These are phyloP conservation scores for Croton laevigatus DNA, from an alignment of 441 rosid species.

Conservation along the genomic window DNA sequence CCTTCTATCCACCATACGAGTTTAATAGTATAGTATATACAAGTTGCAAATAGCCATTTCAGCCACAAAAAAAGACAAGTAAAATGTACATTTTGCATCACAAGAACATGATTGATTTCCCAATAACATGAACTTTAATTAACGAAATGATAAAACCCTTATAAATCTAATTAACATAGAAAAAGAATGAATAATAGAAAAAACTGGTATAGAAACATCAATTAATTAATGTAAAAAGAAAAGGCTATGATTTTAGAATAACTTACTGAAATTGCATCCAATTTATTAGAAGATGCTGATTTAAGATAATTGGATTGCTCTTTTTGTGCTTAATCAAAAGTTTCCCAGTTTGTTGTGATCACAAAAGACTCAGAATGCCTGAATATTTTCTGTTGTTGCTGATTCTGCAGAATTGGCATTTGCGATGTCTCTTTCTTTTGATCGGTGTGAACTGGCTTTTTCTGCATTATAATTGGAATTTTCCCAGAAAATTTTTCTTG, in stretches of 20 bases:
- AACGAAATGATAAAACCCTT: too few relatives aligned
- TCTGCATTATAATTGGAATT: constrained; percentile 14
- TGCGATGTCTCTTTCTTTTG: constrained; percentile 29
- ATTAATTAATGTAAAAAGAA: neutral
- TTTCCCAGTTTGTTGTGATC: constrained; percentile 81
- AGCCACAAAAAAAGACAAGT: neutral
- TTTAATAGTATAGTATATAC: constrained; percentile 6
- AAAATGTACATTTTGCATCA: neutral
- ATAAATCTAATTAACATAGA: neutral
- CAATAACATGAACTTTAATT: neutral
- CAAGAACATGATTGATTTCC: neutral
- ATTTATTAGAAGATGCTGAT: neutral
- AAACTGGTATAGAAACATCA: neutral
- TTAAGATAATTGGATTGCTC: neutral
- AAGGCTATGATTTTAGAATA: too few relatives aligned
- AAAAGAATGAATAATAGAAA: neutral
- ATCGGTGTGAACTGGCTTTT: constrained; percentile 6
- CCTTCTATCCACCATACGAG: neutral
- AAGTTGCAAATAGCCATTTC: constrained; percentile 17
- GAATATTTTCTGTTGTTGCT: constrained; percentile 35
- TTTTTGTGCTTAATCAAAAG: constrained; percentile 41
- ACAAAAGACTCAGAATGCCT: constrained; percentile 44
- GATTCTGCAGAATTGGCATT: constrained; percentile 33
- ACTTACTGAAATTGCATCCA: neutral
- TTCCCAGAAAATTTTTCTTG: constrained; percentile 37